Evolutionary conservation across 345 rosid species (phyloP), one percentile per base, ranked within the genome.

Genomic region (Lumnitzera littorea): DNA sequence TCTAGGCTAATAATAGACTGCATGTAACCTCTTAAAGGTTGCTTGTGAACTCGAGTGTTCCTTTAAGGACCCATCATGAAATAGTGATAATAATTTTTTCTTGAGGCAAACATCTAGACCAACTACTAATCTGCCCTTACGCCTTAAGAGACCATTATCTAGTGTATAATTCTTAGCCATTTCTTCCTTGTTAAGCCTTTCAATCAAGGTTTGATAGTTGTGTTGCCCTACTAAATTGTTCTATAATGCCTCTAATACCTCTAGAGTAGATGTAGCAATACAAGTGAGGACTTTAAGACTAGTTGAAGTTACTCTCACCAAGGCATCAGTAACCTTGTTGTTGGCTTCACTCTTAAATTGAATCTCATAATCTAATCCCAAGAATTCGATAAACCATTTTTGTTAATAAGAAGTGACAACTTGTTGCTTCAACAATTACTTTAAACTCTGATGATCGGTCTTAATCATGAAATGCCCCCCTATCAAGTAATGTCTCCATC

Each of bases 271-370:
- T 20, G 20, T 20, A 20, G 20, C 1, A 1, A 20, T 20, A 20
- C 20, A 20, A 20, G 0, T 20, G 20, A 20, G 20, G 20, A 20
- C 20, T 20, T 20, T 20, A 20, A 20, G 20, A 20, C 20, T 20
- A 20, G 20, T 20, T 4, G 6, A 6, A 13, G 15, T 2, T 51
- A 15, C 12, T 15, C 66, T 25, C 3, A 48, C 25, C 5, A 62
- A n/a, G 3, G 66, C 57, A 52, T 51, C 58, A 24, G 66, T 25
- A 8, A n/a, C 66, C 46, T 24, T 36, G n/a, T 62, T 62, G 1
- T 55, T 53, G 2, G 12, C 2, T 14, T 53, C 67, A 52, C 48
- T 55, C 13, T 24, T 15, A 24, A 15, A 64, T 2, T 15, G 3
- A 4, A 64, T 55, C 23, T 55, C 60, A 64, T 36, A 64, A 24